A percentile compares a stretch with the other conserved stretches of the same genome.
Evolutionary conservation across 108 stramenopile species (phyloP).

Genomic region (Nitzschia putrida): DNA sequence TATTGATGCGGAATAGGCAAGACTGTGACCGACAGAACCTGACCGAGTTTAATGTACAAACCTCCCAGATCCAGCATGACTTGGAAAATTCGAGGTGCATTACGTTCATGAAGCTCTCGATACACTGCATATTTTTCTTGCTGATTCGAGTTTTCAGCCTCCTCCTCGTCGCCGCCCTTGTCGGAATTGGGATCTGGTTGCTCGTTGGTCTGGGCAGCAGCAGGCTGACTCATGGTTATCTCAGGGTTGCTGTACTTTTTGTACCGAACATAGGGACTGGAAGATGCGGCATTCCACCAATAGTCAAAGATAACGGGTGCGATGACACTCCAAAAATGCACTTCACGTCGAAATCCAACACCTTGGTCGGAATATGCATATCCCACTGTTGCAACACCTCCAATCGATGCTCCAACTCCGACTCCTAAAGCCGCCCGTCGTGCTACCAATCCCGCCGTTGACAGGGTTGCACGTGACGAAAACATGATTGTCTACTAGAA

Average conservation of each 20-base stretch:
- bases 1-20: slow-evolving; percentile 73
- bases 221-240: neutral
- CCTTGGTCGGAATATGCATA: slow-evolving; percentile 54
- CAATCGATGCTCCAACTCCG: slow-evolving; percentile 14
- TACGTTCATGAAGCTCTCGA: slow-evolving; percentile 50
- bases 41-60: slow-evolving; percentile 91
- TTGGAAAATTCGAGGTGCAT: slow-evolving; percentile 63
- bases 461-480: neutral
- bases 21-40: slow-evolving; percentile 82
- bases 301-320: slow-evolving; percentile 70
- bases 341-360: slow-evolving; percentile 56
- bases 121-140: slow-evolving; percentile 22
- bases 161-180: slow-evolving; percentile 14
- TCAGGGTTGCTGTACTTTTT: slow-evolving; percentile 24
- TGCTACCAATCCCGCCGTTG: slow-evolving; percentile 7
- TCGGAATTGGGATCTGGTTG: neutral
- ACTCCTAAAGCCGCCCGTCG: slow-evolving; percentile 29
- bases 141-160: slow-evolving; percentile 7
- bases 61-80: slow-evolving; percentile 83
- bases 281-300: slow-evolving; percentile 48
- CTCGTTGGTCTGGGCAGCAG: neutral
- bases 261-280: slow-evolving; percentile 61
- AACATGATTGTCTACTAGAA: neutral
- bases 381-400: slow-evolving; percentile 19
- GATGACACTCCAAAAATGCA: slow-evolving; percentile 59